These are phyloP conservation scores for Larix sibirica DNA, from an alignment of 83 land plant genomes.

Conservation along the genomic window DNA sequence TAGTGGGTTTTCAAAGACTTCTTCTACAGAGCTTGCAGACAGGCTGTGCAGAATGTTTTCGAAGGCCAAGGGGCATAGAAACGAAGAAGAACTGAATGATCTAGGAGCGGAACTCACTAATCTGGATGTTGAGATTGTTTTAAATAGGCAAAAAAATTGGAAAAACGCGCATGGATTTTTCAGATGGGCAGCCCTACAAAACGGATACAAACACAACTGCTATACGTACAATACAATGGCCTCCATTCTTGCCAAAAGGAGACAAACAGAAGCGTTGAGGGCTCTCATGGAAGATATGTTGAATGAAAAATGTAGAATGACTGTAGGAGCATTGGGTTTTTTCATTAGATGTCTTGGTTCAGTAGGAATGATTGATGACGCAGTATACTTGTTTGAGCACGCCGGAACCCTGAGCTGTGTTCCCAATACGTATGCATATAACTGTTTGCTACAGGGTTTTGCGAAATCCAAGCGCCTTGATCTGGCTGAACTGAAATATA, in stretches of 20 bases:
- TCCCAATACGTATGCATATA: conserved; percentile 49
- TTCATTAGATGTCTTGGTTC: conserved; percentile 56
- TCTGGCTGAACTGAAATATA: conserved; percentile 38
- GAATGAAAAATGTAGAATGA: conserved; percentile 20
- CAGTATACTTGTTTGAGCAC: conserved; percentile 34
- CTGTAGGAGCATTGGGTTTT: conserved; percentile 27
- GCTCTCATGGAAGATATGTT: conserved; percentile 25
- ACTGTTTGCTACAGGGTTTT: conserved; percentile 55
- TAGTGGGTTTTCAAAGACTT: background rate
- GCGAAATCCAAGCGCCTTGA: conserved; percentile 31
- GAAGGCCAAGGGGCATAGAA: background rate
- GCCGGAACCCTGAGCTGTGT: conserved; percentile 32
- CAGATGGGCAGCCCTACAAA: conserved; percentile 60
- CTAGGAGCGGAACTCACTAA: background rate
- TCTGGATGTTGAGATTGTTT: conserved; percentile 4
- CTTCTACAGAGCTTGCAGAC: background rate
- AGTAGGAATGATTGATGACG: conserved; percentile 45
- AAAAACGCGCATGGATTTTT: conserved; percentile 47
- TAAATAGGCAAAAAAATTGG: conserved; percentile 13
- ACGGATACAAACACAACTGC: conserved; percentile 48
- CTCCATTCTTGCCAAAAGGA: conserved; percentile 24
- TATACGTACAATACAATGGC: conserved; percentile 50
- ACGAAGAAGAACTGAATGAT: background rate
- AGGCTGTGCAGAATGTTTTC: conserved; percentile 1
- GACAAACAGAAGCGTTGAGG: conserved; percentile 15